Conservation (phyloP, 495 filamentous ascomycete species). For the Hyaloscypha hepaticicola region DNA sequence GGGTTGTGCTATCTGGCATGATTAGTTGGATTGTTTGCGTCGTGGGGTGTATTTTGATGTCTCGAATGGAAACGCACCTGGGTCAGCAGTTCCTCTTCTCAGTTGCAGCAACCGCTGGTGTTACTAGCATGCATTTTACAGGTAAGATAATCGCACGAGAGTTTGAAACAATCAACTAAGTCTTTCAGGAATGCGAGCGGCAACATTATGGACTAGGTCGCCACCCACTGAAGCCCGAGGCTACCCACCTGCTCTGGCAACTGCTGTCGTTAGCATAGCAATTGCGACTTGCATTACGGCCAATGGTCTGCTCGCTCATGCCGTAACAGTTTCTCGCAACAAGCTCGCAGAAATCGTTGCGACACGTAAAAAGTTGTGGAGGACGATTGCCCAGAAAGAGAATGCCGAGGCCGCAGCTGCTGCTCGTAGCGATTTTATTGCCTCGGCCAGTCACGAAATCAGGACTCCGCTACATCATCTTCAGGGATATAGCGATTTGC, state of each 20-base stretch:
- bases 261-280: slow-evolving; percentile 31
- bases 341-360: slow-evolving; percentile 34
- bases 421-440: slow-evolving; percentile 33
- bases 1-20: slow-evolving; percentile 29
- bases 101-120: slow-evolving; percentile 26
- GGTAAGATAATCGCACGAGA: slow-evolving; percentile 14
- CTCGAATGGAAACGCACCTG: slow-evolving; percentile 31
- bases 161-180: background rate
- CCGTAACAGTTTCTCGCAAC: slow-evolving; percentile 33
- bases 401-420: slow-evolving; percentile 33
- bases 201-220: slow-evolving; percentile 30
- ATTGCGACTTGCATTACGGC: slow-evolving; percentile 33
- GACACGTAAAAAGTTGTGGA: slow-evolving; percentile 34
- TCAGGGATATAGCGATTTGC: slow-evolving; percentile 33
- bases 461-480: slow-evolving; percentile 36
- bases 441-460: slow-evolving; percentile 35
- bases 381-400: slow-evolving; percentile 34
- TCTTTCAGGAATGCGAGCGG: slow-evolving; percentile 30
- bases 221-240: slow-evolving; percentile 25
- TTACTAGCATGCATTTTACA: slow-evolving; percentile 35
- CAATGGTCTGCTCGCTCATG: slow-evolving; percentile 34
- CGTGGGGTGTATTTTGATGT: slow-evolving; percentile 31
- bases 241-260: slow-evolving; percentile 30
- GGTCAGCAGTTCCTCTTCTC: slow-evolving; percentile 32
- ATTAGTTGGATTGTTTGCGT: slow-evolving; percentile 33